These are phyloP conservation scores for Phytophthora rubi DNA, from an alignment of 352 stramenopile species.

Conservation along the genomic window DNA sequence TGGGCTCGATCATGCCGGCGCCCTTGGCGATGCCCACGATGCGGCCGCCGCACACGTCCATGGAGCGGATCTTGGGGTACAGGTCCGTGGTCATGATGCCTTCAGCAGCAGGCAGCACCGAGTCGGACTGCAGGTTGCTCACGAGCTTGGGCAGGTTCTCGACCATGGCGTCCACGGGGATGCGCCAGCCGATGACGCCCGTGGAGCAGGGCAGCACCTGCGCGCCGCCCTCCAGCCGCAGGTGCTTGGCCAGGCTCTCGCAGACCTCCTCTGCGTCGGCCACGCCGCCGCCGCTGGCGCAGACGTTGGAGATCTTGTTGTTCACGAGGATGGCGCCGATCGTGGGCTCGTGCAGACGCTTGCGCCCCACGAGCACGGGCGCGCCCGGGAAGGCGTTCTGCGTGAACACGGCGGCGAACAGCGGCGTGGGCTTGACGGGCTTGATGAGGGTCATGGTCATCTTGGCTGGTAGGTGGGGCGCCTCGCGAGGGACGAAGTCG, in stretches of 20 bases:
- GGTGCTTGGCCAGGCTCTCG: slow-evolving; percentile 90
- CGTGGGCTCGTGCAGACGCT: slow-evolving; percentile 87
- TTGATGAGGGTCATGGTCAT: slow-evolving; percentile 93
- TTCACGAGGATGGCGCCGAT: slow-evolving; percentile 98
- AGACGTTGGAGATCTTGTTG: slow-evolving; percentile 99
- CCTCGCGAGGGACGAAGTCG: slow-evolving; percentile 85
- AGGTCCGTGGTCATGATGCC: slow-evolving; percentile 98
- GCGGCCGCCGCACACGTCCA: slow-evolving; percentile 83
- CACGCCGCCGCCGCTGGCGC: slow-evolving; percentile 92
- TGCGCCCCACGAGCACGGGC: slow-evolving; percentile 91
- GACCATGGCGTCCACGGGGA: slow-evolving; percentile 94
- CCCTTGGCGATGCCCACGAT: slow-evolving; percentile 98
- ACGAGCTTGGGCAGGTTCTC: slow-evolving; percentile 80
- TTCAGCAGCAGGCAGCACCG: slow-evolving; percentile 91
- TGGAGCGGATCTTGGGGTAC: slow-evolving; percentile 91
- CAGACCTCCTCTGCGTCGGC: slow-evolving; percentile 95
- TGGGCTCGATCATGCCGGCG: slow-evolving; percentile 98
- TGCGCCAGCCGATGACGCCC: slow-evolving; percentile 98
- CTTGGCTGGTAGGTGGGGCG: slow-evolving; percentile 71
- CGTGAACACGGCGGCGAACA: slow-evolving; percentile 92
- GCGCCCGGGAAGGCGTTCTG: slow-evolving; percentile 91
- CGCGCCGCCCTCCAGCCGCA: slow-evolving; percentile 80
- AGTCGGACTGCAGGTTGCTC: slow-evolving; percentile 93
- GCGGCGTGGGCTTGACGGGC: slow-evolving; percentile 78
- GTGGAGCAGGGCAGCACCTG: slow-evolving; percentile 96